These are phyloP conservation scores for Lachnellula arida DNA, from an alignment of 2,329 filamentous ascomycete species.

Conservation along the genomic window DNA sequence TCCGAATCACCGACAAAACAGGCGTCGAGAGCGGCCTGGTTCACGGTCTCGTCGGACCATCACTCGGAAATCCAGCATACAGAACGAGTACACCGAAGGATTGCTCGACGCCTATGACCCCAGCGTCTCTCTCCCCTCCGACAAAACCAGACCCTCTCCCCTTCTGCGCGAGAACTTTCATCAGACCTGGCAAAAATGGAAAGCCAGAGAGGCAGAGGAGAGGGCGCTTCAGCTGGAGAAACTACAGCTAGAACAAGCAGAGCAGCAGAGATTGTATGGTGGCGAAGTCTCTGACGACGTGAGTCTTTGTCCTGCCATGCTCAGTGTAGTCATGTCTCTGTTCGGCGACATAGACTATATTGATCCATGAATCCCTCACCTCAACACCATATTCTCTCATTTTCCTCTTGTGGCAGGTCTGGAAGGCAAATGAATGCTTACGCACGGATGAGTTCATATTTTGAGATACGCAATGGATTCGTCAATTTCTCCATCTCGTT, in stretches of 20 bases:
- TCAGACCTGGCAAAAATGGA: slow-evolving; percentile 30
- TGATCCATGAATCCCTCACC: slow-evolving; percentile 25
- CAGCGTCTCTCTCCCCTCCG: slow-evolving; percentile 23
- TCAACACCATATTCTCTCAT: slow-evolving; percentile 8
- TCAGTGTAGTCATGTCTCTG: slow-evolving; percentile 28
- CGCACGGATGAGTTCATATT: not conserved
- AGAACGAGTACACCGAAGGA: slow-evolving; percentile 24
- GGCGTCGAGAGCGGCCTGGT: slow-evolving; percentile 30
- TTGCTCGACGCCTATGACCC: slow-evolving; percentile 25
- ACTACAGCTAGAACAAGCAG: slow-evolving; percentile 20
- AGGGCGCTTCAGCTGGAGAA: slow-evolving; percentile 22
- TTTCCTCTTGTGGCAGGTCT: slow-evolving; percentile 11
- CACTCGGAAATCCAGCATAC: slow-evolving; percentile 22
- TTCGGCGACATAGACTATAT: slow-evolving; percentile 33
- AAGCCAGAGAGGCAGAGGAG: slow-evolving; percentile 27
- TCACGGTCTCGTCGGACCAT: slow-evolving; percentile 28
- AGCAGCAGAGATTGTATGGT: slow-evolving; percentile 28
- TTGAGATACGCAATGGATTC: slow-evolving; percentile 2
- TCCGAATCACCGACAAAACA: slow-evolving; percentile 28
- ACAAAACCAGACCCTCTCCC: slow-evolving; percentile 26
- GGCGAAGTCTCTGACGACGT: slow-evolving; percentile 29
- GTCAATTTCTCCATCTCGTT: not conserved
- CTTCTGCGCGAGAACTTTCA: slow-evolving; percentile 30
- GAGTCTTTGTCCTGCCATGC: slow-evolving; percentile 31
- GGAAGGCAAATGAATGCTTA: slow-evolving; percentile 26